Percentiles rank a stretch among this genome's conserved stretches.
phyloP scores from a whole-genome alignment of 805 yeast genomes.

The Candida nonsorbophila region DNA sequence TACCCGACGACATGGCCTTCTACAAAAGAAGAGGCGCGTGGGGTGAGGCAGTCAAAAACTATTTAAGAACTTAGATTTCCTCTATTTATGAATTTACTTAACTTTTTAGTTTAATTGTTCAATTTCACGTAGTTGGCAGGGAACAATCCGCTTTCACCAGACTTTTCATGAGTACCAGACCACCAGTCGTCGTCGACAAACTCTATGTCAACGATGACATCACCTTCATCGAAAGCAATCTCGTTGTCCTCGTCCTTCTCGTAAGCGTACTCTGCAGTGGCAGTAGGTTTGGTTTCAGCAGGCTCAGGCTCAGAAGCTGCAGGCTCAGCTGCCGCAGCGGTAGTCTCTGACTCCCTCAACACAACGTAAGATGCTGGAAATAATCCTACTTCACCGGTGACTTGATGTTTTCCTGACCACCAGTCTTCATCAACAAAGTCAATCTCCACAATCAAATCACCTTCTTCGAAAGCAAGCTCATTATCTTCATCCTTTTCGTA shows the following conservation, averaged over 20 bases:
- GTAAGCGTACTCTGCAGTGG: constrained; percentile 70
- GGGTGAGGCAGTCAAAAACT: constrained; percentile 34
- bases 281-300: constrained; percentile 28
- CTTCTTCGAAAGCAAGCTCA: constrained; percentile 63
- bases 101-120: constrained; percentile 6
- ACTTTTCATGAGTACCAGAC: constrained; percentile 66
- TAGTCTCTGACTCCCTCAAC: constrained; percentile 20
- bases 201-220: constrained; percentile 73
- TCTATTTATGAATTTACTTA: constrained; percentile 1
- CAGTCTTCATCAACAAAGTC: constrained; percentile 72
- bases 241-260: constrained; percentile 94
- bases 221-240: constrained; percentile 79
- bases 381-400: constrained; percentile 46
- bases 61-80: constrained; percentile 11
- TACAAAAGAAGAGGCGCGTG: constrained; percentile 32
- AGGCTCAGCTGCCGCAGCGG: constrained; percentile 9
- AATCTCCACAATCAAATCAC: constrained; percentile 60
- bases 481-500: constrained; percentile 73
- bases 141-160: constrained; percentile 80
- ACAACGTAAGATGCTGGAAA: constrained; percentile 54
- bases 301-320: constrained; percentile 9
- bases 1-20: constrained; percentile 33
- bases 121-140: constrained; percentile 80
- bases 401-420: constrained; percentile 46
- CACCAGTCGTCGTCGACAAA: constrained; percentile 97